Evolutionary conservation across 495 filamentous ascomycete genomes (phyloP), one percentile per base, ranked within the genome.

Genomic region (Podospora pseudopauciseta): DNA sequence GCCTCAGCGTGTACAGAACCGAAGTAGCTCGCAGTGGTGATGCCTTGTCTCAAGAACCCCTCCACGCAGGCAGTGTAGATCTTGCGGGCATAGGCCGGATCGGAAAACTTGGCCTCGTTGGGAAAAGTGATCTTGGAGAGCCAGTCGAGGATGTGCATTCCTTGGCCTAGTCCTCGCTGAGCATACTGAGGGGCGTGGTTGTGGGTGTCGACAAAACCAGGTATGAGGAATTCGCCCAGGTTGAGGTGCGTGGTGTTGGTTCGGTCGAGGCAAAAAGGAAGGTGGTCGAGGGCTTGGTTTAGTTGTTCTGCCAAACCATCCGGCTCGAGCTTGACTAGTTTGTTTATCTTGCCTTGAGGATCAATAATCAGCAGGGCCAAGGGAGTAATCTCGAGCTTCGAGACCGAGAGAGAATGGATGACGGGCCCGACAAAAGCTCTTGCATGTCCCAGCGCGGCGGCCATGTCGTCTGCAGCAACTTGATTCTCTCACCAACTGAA

Each of bases 21-120:
- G 70, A 90, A 90, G 74, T 90, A 91, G 6, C 83, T 82, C 0
- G 89, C 89, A 1, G 86, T 90, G 2, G 89, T 91, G 68, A 88
- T 83, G 11, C 89, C 89, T 67, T 89, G 87, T 20, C 81, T 79
- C 4, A 91, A 79, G 56, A 87, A 81, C 4, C 86, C 86, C 0
- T 81, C 74, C 9, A 91, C 84, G 67, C 85, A 86, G 20, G 73
- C 68, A 2, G 78, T 65, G 70, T 90, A 91, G 64, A 86, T 79
- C 20, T 74, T 72, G 6, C 72, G 73, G 0, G 89, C 88, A 70
- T 90, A 83, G 4, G 68, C 76, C 0, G 81, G 72, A 67, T 89
- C 86, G 0, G 67, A 56, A 68, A 88, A 90, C 32, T 81, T 81
- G 9, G 86, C 81, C 72, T 91, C 89, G 63, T 86, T 84, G 0